Evolutionary conservation across 352 stramenopile species (phyloP).

Genomic region (Phytophthora parvispora): DNA sequence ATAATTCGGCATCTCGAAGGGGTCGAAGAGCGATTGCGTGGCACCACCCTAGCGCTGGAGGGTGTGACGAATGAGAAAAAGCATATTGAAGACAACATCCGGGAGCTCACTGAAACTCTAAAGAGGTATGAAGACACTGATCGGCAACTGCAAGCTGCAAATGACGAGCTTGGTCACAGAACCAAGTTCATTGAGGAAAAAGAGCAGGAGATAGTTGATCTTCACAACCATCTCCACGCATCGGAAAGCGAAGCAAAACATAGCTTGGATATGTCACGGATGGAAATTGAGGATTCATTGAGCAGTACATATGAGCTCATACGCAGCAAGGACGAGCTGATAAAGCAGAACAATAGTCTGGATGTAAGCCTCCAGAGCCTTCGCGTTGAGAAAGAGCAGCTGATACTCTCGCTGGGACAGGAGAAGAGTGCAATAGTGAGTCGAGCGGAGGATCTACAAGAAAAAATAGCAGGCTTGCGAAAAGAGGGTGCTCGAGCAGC

Average conservation of each 20-base stretch:
- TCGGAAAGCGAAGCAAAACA: conserved; percentile 16
- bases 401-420: conserved; percentile 27
- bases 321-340: conserved; percentile 8
- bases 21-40: conserved; percentile 39
- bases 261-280: conserved; percentile 10
- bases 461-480: conserved; percentile 27
- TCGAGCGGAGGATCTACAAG: conserved; percentile 30
- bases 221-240: conserved; percentile 7
- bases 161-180: conserved; percentile 23
- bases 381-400: conserved; percentile 27
- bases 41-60: conserved; percentile 16
- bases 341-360: conserved; percentile 1
- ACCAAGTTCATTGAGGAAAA: conserved; percentile 23
- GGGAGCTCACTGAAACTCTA: conserved; percentile 10
- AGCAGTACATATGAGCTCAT: conserved; percentile 4
- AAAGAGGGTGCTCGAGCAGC: conserved; percentile 22
- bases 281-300: conserved; percentile 24
- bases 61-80: conserved; percentile 23
- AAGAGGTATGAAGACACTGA: conserved; percentile 18
- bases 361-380: conserved; percentile 12
- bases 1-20: conserved; percentile 50
- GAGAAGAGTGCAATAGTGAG: conserved; percentile 31
- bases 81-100: conserved; percentile 21
- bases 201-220: conserved; percentile 1
- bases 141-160: conserved; percentile 16